Percentiles rank a stretch among this genome's conserved stretches.
Conservation (phyloP, 805 yeast species). For the Brettanomyces bruxellensis region DNA sequence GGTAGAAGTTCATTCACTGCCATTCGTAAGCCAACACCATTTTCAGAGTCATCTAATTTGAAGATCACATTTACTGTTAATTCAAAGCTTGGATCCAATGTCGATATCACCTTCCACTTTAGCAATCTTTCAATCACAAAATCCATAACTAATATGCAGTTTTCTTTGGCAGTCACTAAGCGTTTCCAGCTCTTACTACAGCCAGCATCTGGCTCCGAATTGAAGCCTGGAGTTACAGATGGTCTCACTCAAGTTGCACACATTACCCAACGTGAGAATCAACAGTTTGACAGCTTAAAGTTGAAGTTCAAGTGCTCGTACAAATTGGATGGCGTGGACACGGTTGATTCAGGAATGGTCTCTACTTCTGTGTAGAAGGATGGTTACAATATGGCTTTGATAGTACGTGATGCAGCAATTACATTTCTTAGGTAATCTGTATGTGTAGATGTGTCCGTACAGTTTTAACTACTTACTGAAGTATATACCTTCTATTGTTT, state of each 20-base stretch:
- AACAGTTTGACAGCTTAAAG: slow-evolving; percentile 2
- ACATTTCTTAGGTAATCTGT: no score
- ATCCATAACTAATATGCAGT: slow-evolving; percentile 40
- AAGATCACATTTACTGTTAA: slow-evolving; percentile 18
- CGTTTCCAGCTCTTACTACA: slow-evolving; percentile 18
- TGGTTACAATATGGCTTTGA: no score
- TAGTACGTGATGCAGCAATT: no score
- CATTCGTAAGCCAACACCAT: not conserved
- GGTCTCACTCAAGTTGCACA: slow-evolving; percentile 19
- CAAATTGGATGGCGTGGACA: slow-evolving; percentile 32
- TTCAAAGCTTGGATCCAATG: slow-evolving; percentile 11
- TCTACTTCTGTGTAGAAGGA: slow-evolving; percentile 5
- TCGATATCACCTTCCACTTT: slow-evolving; percentile 13
- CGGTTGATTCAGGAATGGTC: slow-evolving; percentile 52
- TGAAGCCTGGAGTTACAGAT: slow-evolving; percentile 11
- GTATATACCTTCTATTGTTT: no score
- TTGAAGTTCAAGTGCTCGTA: slow-evolving; percentile 50
- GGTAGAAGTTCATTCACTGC: not conserved
- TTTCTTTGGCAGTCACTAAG: slow-evolving; percentile 27
- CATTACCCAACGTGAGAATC: slow-evolving; percentile 13
- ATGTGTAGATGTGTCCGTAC: no score
- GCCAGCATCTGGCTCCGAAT: slow-evolving; percentile 16
- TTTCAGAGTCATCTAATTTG: slow-evolving; percentile 14
- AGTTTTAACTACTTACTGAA: no score
- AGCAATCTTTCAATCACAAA: slow-evolving; percentile 28